Percentiles rank a stretch among this genome's conserved stretches.
phyloP scores from a whole-genome alignment of 768 basidiomycete genomes.

The Psilocybe sp. region DNA sequence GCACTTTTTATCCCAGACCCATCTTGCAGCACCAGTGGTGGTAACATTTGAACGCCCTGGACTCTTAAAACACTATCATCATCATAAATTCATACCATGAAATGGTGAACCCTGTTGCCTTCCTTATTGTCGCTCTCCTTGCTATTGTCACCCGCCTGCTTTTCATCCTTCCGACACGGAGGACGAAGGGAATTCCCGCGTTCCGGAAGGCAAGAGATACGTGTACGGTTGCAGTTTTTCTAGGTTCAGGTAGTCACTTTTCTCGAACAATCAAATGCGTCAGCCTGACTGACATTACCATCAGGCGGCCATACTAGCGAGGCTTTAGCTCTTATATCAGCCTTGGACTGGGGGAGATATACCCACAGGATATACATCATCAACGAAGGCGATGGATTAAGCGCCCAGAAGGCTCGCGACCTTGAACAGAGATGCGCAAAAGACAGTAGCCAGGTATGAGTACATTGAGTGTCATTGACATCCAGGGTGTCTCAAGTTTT shows the following conservation, averaged over 20 bases:
- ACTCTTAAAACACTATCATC: too few species aligned
- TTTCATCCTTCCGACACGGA: too few species aligned
- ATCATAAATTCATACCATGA: too few species aligned
- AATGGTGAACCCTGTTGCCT: too few species aligned
- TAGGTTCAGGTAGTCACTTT: constrained; percentile 78
- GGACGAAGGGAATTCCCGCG: too few species aligned
- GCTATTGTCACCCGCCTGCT: too few species aligned
- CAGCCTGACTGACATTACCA: constrained; percentile 1
- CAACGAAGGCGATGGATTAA: constrained; percentile 79
- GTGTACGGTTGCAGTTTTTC: constrained; percentile 72
- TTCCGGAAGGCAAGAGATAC: constrained; percentile 13
- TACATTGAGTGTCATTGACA: constrained; percentile 1
- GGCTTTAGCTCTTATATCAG: constrained; percentile 67
- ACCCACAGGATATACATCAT: constrained; percentile 76
- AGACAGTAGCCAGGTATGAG: constrained; percentile 11
- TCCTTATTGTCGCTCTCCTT: too few species aligned
- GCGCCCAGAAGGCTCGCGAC: constrained; percentile 61
- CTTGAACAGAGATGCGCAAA: constrained; percentile 47
- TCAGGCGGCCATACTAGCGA: constrained; percentile 95
- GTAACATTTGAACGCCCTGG: too few species aligned
- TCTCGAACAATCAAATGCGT: not conserved
- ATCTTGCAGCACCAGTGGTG: too few species aligned
- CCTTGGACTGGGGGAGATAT: constrained; percentile 76
- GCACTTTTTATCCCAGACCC: too few species aligned
- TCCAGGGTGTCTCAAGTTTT: constrained; percentile 5